These are phyloP conservation scores for Aspergillus brasiliensis DNA, from an alignment of 2,329 filamentous ascomycete genomes.

Conservation along the genomic window DNA sequence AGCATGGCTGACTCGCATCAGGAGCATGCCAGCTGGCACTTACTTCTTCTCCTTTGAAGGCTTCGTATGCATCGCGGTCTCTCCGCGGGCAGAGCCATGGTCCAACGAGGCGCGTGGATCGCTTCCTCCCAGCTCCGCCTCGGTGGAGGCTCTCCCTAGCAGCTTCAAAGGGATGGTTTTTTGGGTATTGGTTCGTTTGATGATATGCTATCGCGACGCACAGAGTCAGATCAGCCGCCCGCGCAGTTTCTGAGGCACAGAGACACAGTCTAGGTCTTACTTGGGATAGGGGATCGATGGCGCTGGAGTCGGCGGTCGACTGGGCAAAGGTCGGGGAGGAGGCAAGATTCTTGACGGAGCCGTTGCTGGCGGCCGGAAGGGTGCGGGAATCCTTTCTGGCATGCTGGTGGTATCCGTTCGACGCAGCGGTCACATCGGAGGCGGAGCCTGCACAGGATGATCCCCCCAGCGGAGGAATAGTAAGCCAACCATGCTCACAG, in stretches of 20 bases:
- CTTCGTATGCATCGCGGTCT: constrained; percentile 37
- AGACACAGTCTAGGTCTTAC: constrained; percentile 41
- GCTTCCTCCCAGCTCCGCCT: constrained; percentile 43
- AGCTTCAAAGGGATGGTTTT: constrained; percentile 54
- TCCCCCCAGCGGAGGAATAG: constrained; percentile 8
- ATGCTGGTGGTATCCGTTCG: constrained; percentile 33
- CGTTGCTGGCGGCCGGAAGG: constrained; percentile 19
- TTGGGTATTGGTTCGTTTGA: constrained; percentile 68
- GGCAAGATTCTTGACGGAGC: constrained; percentile 28
- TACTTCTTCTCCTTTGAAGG: constrained; percentile 66
- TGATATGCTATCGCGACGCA: constrained; percentile 54
- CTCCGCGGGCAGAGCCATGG: constrained; percentile 31
- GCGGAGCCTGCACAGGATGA: constrained; percentile 24
- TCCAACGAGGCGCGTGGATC: constrained; percentile 35
- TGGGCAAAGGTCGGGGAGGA: constrained; percentile 29
- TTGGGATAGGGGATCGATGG: constrained; percentile 69
- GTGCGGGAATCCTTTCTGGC: constrained; percentile 26
- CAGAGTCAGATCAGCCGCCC: constrained; percentile 14
- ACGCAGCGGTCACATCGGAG: constrained; percentile 36
- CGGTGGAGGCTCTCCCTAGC: constrained; percentile 43
- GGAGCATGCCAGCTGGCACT: constrained; percentile 30
- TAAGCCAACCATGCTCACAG: constrained; percentile 2
- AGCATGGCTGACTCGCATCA: too few relatives aligned
- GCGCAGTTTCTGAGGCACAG: constrained; percentile 1
- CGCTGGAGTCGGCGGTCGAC: constrained; percentile 42